Base-by-base conservation (phyloP, 805 yeast genomes). In the Scheffersomyces amazonensis region DNA sequence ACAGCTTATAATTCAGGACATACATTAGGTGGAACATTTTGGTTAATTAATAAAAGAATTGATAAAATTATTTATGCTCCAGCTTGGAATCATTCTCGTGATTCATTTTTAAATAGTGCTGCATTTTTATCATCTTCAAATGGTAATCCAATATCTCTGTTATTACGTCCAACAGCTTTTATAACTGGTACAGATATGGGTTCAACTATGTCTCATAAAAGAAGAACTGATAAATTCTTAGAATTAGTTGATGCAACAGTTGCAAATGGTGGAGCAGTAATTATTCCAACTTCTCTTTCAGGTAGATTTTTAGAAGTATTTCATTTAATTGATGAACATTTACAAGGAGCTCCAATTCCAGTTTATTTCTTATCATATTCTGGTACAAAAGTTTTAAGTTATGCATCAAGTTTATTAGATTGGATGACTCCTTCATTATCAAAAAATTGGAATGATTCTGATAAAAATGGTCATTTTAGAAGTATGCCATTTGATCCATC, bases 371-470 rank as follows among this genome's bases (percentile, higher is more conserved):
- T 86, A n/a, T 80, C 95, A 3, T 81, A 80, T 50, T 81, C 89
- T 0, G 95, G 93, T 18, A 78, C 88, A 3, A 80, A 91, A 52
- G 73, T 83, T 3, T 60, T 93, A 40, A 75, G 83, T 18, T 87
- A 85, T 54, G 96, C 97, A 0, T 78, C 87, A 11, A 84, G 89
- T 39, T 85, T 93, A 83, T 64, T 91, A 20, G 99, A 93, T 64
- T 93, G 98, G 98, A 84, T 93, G 89, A 81, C 95, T 0, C 77
- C 91, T 0, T 74, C 82, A n/a, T 74, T 89, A n/a, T 76, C 87
- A 18, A 83, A 85, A 49, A 84, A 80, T 32, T 89, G 96, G 91
- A 96, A 29, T 16, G 40, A 40, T 33, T 23, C 34, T 11, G 36
- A 30, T 5, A 13, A 30, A 7, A 16, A 17, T 4, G 8, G 7